Conservation (phyloP, 345 rosid genomes). For the Raphanus raphanistrum region DNA sequence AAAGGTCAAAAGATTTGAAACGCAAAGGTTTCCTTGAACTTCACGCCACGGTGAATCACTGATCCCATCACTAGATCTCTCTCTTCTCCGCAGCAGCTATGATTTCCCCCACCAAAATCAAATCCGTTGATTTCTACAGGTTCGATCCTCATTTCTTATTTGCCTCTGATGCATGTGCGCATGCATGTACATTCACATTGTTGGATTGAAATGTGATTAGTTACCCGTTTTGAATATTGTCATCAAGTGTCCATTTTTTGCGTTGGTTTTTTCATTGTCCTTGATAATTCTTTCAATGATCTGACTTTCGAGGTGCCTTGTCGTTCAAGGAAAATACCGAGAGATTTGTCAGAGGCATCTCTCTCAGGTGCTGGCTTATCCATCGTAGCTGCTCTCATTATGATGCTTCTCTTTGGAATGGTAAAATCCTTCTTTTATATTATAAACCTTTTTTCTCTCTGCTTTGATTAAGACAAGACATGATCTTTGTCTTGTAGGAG, state of each 20-base stretch:
- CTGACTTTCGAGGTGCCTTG: constrained; percentile 5
- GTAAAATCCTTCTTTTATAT: constrained; percentile 36
- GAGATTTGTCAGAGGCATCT: constrained; percentile 99
- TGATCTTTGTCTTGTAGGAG: constrained; percentile 44
- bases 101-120: constrained; percentile 65
- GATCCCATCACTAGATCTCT: constrained; percentile 27
- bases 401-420: constrained; percentile 98
- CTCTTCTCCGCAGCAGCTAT: constrained; percentile 38
- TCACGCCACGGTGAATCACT: neutral
- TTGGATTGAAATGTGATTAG: neutral
- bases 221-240: neutral
- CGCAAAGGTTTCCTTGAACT: neutral
- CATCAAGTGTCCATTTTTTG: neutral
- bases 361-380: constrained; percentile 96
- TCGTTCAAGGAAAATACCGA: constrained; percentile 87
- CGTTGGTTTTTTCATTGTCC: neutral
- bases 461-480: neutral
- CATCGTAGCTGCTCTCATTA: constrained; percentile 75
- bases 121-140: constrained; percentile 78
- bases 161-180: neutral
- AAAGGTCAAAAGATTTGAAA: no score
- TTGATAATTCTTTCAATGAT: neutral
- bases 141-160: constrained; percentile 28
- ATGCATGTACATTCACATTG: constrained; percentile 1
- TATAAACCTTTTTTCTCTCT: neutral